phyloP scores from a whole-genome alignment of 2,329 filamentous ascomycete genomes.

The Aspergillus clavatus region DNA sequence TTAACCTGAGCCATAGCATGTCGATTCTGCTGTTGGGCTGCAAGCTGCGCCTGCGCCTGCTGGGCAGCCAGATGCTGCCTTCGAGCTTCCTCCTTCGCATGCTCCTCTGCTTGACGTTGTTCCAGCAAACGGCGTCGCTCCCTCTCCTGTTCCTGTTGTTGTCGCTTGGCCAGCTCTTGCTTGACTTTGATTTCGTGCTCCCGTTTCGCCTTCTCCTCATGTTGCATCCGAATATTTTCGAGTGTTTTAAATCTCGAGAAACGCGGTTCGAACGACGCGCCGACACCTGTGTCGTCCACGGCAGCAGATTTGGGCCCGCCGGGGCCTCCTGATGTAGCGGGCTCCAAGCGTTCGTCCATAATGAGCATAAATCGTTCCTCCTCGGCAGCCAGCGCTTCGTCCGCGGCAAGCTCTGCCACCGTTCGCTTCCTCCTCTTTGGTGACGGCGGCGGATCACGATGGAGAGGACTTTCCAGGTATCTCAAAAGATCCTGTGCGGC shows the following conservation, averaged over 20 bases:
- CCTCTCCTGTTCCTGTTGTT: slow-evolving; percentile 45
- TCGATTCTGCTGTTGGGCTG: slow-evolving; percentile 46
- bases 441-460: slow-evolving; percentile 69
- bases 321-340: slow-evolving; percentile 54
- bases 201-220: slow-evolving; percentile 61
- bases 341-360: slow-evolving; percentile 74
- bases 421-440: slow-evolving; percentile 91
- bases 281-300: slow-evolving; percentile 66
- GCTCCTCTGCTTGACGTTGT: slow-evolving; percentile 42
- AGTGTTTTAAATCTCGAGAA: slow-evolving; percentile 92
- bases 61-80: slow-evolving; percentile 41
- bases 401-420: slow-evolving; percentile 87
- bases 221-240: slow-evolving; percentile 73
- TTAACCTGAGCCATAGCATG: slow-evolving; percentile 48
- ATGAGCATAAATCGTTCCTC: slow-evolving; percentile 90
- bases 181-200: slow-evolving; percentile 46
- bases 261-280: slow-evolving; percentile 71
- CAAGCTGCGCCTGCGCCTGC: slow-evolving; percentile 42
- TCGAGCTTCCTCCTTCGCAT: slow-evolving; percentile 37
- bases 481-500: slow-evolving; percentile 70
- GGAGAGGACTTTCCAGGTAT: slow-evolving; percentile 68
- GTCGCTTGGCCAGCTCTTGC: slow-evolving; percentile 46
- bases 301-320: slow-evolving; percentile 59
- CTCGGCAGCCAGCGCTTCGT: slow-evolving; percentile 85
- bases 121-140: slow-evolving; percentile 45